Evolutionary conservation across 176 grass and related monocot genomes (phyloP).

Genomic region (Carex littledalei): DNA sequence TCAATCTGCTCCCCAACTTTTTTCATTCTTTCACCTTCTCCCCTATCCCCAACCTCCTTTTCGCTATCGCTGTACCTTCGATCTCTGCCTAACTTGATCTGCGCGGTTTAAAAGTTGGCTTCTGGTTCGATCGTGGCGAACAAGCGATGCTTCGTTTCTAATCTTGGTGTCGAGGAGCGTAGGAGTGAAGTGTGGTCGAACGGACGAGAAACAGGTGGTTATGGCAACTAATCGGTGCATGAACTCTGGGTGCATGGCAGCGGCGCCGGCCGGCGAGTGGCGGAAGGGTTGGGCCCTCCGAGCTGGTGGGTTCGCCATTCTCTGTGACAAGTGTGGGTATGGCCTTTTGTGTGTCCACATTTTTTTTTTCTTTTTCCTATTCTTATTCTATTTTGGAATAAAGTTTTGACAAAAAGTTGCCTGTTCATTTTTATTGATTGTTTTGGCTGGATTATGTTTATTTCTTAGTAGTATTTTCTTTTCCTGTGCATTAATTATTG

Average conservation of each 20-base stretch:
- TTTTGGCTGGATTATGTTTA: background rate
- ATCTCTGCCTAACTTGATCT: background rate
- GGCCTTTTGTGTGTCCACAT: conserved; percentile 4
- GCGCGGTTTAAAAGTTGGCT: background rate
- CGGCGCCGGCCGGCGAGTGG: conserved; percentile 51
- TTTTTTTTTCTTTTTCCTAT: background rate
- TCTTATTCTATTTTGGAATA: background rate
- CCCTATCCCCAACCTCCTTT: background rate
- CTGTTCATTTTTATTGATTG: background rate
- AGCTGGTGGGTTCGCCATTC: conserved; percentile 62
- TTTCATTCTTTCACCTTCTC: background rate
- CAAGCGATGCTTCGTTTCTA: background rate
- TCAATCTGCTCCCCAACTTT: background rate
- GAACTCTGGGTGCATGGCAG: conserved; percentile 59
- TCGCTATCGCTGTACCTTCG: background rate
- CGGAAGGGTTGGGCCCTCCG: conserved; percentile 84
- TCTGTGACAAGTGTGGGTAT: conserved; percentile 99
- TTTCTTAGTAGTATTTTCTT: background rate
- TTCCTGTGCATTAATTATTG: background rate
- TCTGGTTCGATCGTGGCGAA: background rate
- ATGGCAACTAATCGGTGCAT: conserved; percentile 53
- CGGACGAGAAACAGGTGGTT: background rate
- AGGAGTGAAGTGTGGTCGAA: conserved; percentile 2
- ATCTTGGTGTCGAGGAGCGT: background rate
- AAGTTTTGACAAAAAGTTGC: background rate